Base-by-base conservation (phyloP, 2,329 filamentous ascomycete genomes). In the Apiospora sp. region DNA sequence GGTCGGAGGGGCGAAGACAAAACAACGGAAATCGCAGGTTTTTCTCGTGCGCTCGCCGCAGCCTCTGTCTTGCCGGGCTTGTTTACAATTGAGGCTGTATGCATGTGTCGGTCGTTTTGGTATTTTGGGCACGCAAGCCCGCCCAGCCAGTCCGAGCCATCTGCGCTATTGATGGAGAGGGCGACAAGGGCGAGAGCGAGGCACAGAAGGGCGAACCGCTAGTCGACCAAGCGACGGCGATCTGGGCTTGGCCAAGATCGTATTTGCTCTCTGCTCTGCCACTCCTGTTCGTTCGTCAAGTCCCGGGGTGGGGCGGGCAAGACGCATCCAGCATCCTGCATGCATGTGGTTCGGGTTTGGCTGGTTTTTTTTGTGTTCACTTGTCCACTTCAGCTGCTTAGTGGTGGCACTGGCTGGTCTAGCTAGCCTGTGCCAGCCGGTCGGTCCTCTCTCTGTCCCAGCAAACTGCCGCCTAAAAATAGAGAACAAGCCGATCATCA, bases 181-280 rank as follows among this genome's bases (percentile, higher is more conserved):
- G 14, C 16, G 46, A 48, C 16, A 30, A 22, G 16, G 46, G 48
- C 22, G 48, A 49, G 48, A 12, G 48, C 22, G n/a, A 51, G 49
- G n/a, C 6, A 13, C 12, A 51, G 22, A 12, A 51, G 49, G 8
- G 49, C 24, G 49, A 51, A 41, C 58, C 58, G 58, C 58, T 64
- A 64, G 58, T 64, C 58, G 58, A 64, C 58, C 58, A 64, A 64
- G 58, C 58, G 58, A 64, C 58, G 58, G 34, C 34, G 58, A 64
- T 64, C 58, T 64, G 58, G 58, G 58, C 58, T 64, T 64, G 58
- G 58, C 58, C 58, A 64, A 64, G 58, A 64, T 64, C 58, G 58
- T 64, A 64, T 64, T 64, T 64, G 58, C 34, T 64, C 58, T 37
- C 5, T 34, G 24, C 34, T 64, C 58, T 64, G 58, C 58, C 58